phyloP scores from a whole-genome alignment of 31 red algal genomes.

The Asparagopsis taxiformis region DNA sequence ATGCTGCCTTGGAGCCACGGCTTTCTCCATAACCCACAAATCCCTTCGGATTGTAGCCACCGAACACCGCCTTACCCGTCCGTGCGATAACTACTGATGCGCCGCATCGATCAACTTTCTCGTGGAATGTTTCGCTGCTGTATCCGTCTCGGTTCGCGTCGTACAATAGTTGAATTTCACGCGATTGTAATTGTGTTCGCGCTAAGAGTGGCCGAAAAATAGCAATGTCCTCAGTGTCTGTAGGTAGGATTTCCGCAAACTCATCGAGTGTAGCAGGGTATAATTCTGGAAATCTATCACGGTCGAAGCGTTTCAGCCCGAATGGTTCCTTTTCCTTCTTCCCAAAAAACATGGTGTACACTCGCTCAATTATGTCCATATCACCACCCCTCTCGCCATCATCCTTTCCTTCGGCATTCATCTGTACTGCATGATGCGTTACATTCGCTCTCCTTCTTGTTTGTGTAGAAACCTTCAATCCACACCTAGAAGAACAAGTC shows the following conservation, averaged over 20 bases:
- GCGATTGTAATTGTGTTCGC: conserved; percentile 57
- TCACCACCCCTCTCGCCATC: too few species aligned
- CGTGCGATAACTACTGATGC: conserved; percentile 46
- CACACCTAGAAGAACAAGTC: too few species aligned
- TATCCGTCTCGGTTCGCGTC: conserved; percentile 77
- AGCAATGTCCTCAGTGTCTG: conserved; percentile 49
- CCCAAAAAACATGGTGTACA: conserved; percentile 71
- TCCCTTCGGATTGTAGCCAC: conserved; percentile 86
- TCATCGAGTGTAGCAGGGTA: conserved; percentile 81
- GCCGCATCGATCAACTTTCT: conserved; percentile 44
- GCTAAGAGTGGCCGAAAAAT: conserved; percentile 71
- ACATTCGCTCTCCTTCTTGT: too few species aligned
- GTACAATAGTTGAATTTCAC: conserved; percentile 58
- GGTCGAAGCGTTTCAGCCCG: conserved; percentile 82
- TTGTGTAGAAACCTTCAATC: too few species aligned
- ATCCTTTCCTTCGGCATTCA: too few species aligned
- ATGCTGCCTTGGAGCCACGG: conserved; percentile 80
- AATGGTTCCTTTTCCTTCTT: conserved; percentile 64
- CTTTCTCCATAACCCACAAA: conserved; percentile 88
- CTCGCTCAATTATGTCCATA: conserved; percentile 57
- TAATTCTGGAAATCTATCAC: conserved; percentile 81
- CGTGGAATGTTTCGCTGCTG: conserved; percentile 65
- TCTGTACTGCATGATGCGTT: too few species aligned
- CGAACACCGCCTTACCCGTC: conserved; percentile 28
- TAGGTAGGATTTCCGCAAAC: conserved; percentile 47